phyloP scores from a whole-genome alignment of 345 rosid species.

The Ailanthus altissimus region DNA sequence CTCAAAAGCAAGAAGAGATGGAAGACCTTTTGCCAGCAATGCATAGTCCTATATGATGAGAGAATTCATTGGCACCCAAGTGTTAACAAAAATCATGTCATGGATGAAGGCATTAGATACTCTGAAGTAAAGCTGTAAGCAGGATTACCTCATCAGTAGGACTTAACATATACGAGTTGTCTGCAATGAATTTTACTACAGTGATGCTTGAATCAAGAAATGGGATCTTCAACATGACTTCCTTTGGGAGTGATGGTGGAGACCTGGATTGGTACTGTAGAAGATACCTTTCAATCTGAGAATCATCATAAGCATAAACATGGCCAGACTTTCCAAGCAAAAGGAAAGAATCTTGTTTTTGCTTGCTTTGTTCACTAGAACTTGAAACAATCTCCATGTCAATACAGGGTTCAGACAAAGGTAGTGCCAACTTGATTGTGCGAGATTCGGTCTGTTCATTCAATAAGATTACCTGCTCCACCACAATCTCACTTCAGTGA shows the following conservation, averaged over 20 bases:
- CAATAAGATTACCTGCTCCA: constrained; percentile 62
- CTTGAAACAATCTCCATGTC: constrained; percentile 70
- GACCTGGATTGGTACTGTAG: constrained; percentile 73
- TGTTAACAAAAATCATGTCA: neutral
- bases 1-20: constrained; percentile 62
- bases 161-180: constrained; percentile 41
- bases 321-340: constrained; percentile 84
- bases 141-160: constrained; percentile 60
- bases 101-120: neutral
- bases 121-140: constrained; percentile 8
- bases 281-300: constrained; percentile 76
- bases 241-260: constrained; percentile 78
- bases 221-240: constrained; percentile 62
- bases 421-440: constrained; percentile 72
- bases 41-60: constrained; percentile 56
- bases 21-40: constrained; percentile 48
- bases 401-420: constrained; percentile 71
- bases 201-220: constrained; percentile 67
- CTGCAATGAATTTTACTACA: constrained; percentile 54
- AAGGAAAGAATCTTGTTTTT: constrained; percentile 55
- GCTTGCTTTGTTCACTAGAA: constrained; percentile 57
- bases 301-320: constrained; percentile 71
- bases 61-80: constrained; percentile 7
- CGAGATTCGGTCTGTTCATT: constrained; percentile 78
- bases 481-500: neutral